A percentile compares a stretch with the other conserved stretches of the same genome.
Evolutionary conservation across 2,329 filamentous ascomycete genomes (phyloP).

Genomic region (Sordariomycetes sp.): DNA sequence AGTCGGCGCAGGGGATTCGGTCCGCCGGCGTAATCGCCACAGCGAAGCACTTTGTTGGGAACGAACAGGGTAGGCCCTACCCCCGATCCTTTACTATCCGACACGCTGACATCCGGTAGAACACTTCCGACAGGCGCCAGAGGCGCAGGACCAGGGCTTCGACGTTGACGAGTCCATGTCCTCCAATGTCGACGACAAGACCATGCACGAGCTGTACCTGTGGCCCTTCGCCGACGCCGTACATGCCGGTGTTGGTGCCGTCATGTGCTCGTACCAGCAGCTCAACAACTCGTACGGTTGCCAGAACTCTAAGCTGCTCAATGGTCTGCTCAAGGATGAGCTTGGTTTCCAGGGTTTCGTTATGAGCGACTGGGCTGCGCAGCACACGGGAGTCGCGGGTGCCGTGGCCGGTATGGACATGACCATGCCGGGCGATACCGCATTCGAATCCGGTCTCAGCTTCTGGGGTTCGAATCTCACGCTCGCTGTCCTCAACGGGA

Average conservation of each 20-base stretch:
- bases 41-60: slow-evolving; percentile 65
- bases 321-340: slow-evolving; percentile 68
- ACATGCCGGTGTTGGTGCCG: slow-evolving; percentile 50
- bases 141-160: slow-evolving; percentile 41
- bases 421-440: slow-evolving; percentile 79
- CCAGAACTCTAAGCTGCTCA: slow-evolving; percentile 68
- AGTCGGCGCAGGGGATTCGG: slow-evolving; percentile 73
- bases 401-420: slow-evolving; percentile 71
- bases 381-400: slow-evolving; percentile 56
- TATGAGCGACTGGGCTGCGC: slow-evolving; percentile 71
- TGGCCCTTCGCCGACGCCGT: slow-evolving; percentile 73
- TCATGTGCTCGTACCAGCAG: slow-evolving; percentile 65
- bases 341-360: slow-evolving; percentile 74
- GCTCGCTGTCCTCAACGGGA: slow-evolving; percentile 78
- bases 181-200: slow-evolving; percentile 60
- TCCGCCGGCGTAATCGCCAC: slow-evolving; percentile 73
- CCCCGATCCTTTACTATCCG: not conserved
- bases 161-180: slow-evolving; percentile 51
- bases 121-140: slow-evolving; percentile 56
- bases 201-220: slow-evolving; percentile 64
- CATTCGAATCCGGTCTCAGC: slow-evolving; percentile 60
- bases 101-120: slow-evolving; percentile 31
- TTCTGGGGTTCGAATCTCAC: slow-evolving; percentile 87
- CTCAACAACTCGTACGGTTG: slow-evolving; percentile 73
- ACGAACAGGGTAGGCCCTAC: slow-evolving; percentile 49